Evolutionary conservation across 2,329 filamentous ascomycete species (phyloP).

Genomic region (Ambrosiella xylebori): DNA sequence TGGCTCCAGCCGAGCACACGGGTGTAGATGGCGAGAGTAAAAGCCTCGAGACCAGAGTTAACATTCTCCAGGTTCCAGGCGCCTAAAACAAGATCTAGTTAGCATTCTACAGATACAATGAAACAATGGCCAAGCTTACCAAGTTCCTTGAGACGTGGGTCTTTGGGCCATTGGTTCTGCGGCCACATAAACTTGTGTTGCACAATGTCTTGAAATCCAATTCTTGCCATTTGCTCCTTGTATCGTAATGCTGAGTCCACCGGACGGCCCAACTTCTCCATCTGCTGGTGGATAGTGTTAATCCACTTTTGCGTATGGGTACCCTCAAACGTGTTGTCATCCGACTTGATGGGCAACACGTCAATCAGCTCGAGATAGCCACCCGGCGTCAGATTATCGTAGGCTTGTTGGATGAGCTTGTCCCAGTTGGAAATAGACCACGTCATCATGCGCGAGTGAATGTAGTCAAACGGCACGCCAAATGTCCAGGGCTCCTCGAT

Average conservation of each 20-base stretch:
- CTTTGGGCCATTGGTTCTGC: conserved; percentile 33
- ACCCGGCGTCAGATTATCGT: conserved; percentile 20
- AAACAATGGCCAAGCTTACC: conserved; percentile 19
- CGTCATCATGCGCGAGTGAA: conserved; percentile 21
- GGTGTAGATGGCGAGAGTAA: conserved; percentile 20
- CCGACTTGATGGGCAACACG: conserved; percentile 18
- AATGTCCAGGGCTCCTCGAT: conserved; percentile 26
- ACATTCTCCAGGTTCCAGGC: conserved; percentile 16
- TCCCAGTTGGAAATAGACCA: conserved; percentile 19
- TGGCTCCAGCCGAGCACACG: conserved; percentile 19
- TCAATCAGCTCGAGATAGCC: conserved; percentile 22
- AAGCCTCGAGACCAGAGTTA: conserved; percentile 17
- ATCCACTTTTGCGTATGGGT: conserved; percentile 19
- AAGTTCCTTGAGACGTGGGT: conserved; percentile 33
- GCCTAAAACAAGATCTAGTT: conserved; percentile 15
- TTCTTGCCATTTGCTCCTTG: conserved; percentile 27
- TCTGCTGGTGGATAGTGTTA: conserved; percentile 18
- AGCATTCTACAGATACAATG: neutral
- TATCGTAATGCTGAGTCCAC: conserved; percentile 18
- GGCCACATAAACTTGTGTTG: conserved; percentile 33
- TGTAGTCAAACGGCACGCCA: conserved; percentile 23
- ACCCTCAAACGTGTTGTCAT: conserved; percentile 19
- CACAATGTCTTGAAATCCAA: conserved; percentile 35
- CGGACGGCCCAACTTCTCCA: conserved; percentile 18
- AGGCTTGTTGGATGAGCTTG: conserved; percentile 22